Evolutionary conservation across 345 rosid genomes (phyloP).

Genomic region (Pistacia atlantica): DNA sequence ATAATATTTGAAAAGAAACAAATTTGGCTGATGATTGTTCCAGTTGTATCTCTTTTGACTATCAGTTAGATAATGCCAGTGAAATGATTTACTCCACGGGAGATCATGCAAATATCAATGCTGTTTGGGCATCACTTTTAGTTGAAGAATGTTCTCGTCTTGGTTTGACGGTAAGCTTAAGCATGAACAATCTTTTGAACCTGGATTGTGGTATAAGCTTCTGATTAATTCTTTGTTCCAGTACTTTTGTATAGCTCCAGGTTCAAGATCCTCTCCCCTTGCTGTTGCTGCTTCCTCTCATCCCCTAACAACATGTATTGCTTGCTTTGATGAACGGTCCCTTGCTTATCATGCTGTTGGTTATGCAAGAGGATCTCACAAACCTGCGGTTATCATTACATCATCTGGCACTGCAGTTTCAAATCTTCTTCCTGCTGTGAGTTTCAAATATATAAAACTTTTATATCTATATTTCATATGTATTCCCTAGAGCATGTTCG

Average conservation of each 20-base stretch:
- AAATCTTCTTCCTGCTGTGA: slow-evolving; percentile 98
- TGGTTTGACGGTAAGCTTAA: slow-evolving; percentile 74
- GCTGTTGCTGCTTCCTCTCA: slow-evolving; percentile 91
- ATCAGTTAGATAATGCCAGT: slow-evolving; percentile 60
- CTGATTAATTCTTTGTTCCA: slow-evolving; percentile 48
- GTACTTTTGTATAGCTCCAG: slow-evolving; percentile 97
- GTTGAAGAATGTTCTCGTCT: slow-evolving; percentile 93
- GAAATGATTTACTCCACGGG: slow-evolving; percentile 41
- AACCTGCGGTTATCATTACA: slow-evolving; percentile 84
- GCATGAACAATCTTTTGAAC: slow-evolving; percentile 17
- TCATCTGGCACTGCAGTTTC: slow-evolving; percentile 99
- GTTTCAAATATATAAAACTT: slow-evolving; percentile 29
- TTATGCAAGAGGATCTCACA: slow-evolving; percentile 79
- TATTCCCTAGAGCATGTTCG: not conserved
- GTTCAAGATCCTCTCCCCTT: slow-evolving; percentile 95
- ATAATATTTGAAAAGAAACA: slow-evolving; percentile 10
- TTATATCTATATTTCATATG: slow-evolving; percentile 1
- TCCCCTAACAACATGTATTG: slow-evolving; percentile 68
- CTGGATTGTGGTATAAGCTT: slow-evolving; percentile 24
- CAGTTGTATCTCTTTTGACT: slow-evolving; percentile 33
- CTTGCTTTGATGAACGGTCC: slow-evolving; percentile 93
- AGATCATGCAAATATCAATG: slow-evolving; percentile 66
- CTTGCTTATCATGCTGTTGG: slow-evolving; percentile 97
- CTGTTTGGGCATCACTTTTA: slow-evolving; percentile 85
- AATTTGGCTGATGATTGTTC: slow-evolving; percentile 22